Percentiles rank a stretch among this genome's conserved stretches.
Conservation (phyloP, 148 eudicot species). For the Camellia japonica region DNA sequence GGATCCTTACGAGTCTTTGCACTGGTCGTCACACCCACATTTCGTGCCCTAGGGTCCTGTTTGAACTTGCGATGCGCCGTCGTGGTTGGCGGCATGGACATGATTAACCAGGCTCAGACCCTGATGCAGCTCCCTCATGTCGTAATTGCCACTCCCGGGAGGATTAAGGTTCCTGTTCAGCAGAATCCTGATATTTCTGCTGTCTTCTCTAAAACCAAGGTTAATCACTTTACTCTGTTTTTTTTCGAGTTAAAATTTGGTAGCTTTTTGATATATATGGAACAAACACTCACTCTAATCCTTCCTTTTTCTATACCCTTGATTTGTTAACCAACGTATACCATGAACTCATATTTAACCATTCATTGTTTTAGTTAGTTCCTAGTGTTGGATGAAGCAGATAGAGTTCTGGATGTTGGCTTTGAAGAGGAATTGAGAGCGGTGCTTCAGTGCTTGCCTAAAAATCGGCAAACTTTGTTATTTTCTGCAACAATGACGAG, state of each 20-base stretch:
- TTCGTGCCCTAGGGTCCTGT: conserved; percentile 77
- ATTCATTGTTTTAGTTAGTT: conserved; percentile 56
- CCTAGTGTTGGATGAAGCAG: conserved; percentile 96
- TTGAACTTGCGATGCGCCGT: conserved; percentile 61
- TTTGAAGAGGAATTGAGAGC: conserved; percentile 80
- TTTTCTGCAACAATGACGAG: conserved; percentile 95
- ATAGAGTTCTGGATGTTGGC: conserved; percentile 84
- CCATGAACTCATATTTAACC: conserved; percentile 3
- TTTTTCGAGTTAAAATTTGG: neutral
- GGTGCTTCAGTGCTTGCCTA: conserved; percentile 76
- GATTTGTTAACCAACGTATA: too few species aligned
- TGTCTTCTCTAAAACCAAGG: conserved; percentile 77
- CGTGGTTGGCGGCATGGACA: conserved; percentile 90
- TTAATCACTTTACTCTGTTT: conserved; percentile 8
- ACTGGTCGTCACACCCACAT: conserved; percentile 88
- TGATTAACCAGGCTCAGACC: conserved; percentile 55
- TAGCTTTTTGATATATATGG: neutral
- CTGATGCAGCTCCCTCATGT: conserved; percentile 75
- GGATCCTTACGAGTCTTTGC: conserved; percentile 83
- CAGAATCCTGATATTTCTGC: conserved; percentile 73
- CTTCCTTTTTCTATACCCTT: neutral
- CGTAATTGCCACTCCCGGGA: conserved; percentile 87
- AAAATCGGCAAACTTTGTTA: conserved; percentile 73
- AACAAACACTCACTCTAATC: too few species aligned
- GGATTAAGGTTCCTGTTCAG: conserved; percentile 71